Evolutionary conservation across 2,329 filamentous ascomycete species (phyloP).

Genomic region (Fusarium haematococcum): DNA sequence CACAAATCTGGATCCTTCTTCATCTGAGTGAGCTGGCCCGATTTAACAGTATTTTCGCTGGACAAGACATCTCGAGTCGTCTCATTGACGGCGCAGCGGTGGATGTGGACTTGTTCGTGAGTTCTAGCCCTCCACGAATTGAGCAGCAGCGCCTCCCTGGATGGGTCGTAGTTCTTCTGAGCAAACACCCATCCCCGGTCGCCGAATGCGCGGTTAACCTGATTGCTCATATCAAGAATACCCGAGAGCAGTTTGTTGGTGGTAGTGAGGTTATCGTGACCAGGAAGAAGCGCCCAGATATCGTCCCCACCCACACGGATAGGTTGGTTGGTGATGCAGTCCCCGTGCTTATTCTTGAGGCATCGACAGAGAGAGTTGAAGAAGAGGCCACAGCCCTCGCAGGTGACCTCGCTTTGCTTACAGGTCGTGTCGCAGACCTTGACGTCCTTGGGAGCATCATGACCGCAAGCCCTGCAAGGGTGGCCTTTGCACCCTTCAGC

Average conservation of each 20-base stretch:
- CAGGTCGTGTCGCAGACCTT: background rate
- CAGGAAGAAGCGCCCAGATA: conserved; percentile 9
- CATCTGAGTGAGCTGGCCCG: background rate
- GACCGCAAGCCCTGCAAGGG: background rate
- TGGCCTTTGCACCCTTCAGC: background rate
- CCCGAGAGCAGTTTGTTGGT: conserved; percentile 11
- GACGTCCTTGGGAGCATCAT: background rate
- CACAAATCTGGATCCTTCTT: conserved; percentile 2
- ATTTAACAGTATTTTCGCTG: background rate
- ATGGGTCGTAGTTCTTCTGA: conserved; percentile 12
- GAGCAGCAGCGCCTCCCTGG: conserved; percentile 4
- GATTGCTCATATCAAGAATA: conserved; percentile 11
- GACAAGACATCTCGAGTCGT: conserved; percentile 1
- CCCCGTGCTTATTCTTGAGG: background rate
- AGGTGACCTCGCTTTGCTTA: background rate
- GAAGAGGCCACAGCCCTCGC: background rate
- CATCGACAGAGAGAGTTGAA: background rate
- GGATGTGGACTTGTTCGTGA: conserved; percentile 30
- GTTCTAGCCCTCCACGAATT: conserved; percentile 25
- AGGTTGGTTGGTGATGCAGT: background rate
- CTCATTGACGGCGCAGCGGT: conserved; percentile 17
- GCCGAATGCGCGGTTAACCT: background rate
- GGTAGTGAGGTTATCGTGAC: conserved; percentile 14
- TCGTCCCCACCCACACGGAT: background rate
- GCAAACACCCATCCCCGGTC: conserved; percentile 22